Evolutionary conservation across 1,284 basidiomycete species (phyloP).

Genomic region (Cystobasidium pallidum): DNA sequence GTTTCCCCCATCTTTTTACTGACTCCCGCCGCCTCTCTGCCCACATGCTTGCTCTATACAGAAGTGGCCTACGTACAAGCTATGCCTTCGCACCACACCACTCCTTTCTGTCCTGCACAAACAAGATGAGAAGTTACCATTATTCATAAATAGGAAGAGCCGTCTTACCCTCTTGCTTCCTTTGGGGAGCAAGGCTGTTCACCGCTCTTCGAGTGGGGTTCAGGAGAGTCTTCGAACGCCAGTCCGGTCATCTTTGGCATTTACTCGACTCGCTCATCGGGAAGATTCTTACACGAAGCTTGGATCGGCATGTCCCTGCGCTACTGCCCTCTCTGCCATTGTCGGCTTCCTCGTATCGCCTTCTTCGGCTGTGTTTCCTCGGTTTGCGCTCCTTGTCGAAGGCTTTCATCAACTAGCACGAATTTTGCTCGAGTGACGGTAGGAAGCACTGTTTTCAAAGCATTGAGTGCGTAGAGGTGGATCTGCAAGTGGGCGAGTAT

Average conservation of each 20-base stretch:
- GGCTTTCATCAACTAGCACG: not conserved
- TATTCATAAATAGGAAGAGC: constrained; percentile 44
- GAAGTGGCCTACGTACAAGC: too few relatives aligned
- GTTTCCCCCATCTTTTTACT: not conserved
- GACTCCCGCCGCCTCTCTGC: not conserved
- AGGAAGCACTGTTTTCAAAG: not conserved
- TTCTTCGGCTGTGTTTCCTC: not conserved
- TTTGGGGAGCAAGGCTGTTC: constrained; percentile 7
- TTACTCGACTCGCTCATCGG: constrained; percentile 21
- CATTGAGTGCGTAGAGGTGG: constrained; percentile 5
- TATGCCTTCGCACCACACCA: too few relatives aligned
- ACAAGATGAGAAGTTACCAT: constrained; percentile 40
- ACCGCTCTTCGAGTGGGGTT: not conserved
- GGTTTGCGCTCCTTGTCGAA: not conserved
- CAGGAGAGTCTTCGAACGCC: constrained; percentile 10
- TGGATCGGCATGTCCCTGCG: not conserved
- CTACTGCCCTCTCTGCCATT: not conserved
- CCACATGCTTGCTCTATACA: not conserved
- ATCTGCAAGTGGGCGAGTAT: not conserved
- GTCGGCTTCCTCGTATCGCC: not conserved
- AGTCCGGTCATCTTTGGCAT: not conserved
- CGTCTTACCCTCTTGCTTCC: constrained; percentile 34
- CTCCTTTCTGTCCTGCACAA: not conserved
- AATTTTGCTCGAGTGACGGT: not conserved
- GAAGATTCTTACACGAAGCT: not conserved